A percentile compares a stretch with the other conserved stretches of the same genome.
Evolutionary conservation across 805 yeast species (phyloP).

Genomic region (Lachancea quebecensis): DNA sequence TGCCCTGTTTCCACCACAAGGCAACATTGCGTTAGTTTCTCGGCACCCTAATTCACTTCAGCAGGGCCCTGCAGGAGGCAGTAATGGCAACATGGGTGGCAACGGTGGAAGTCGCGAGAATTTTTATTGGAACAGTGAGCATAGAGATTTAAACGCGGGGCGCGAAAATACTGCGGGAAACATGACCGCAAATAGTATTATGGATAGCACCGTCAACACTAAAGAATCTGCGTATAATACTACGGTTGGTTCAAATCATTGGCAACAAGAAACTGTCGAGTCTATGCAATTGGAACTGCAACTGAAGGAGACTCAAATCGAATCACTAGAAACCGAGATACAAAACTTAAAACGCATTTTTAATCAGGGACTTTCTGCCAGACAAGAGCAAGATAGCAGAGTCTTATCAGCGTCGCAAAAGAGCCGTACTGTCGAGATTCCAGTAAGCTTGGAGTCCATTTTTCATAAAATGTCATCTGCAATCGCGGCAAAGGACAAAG

Average conservation of each 20-base stretch:
- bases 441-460: slow-evolving; percentile 39
- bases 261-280: slow-evolving; percentile 25
- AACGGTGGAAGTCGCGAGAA: not conserved
- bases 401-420: slow-evolving; percentile 6
- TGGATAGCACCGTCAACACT: slow-evolving; percentile 7
- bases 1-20: not conserved
- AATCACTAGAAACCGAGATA: slow-evolving; percentile 40
- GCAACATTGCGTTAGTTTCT: not conserved
- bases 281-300: slow-evolving; percentile 44
- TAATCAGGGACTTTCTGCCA: slow-evolving; percentile 34
- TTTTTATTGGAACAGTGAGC: slow-evolving; percentile 4
- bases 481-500: slow-evolving; percentile 41
- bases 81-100: not conserved
- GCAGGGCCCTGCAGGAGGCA: slow-evolving; percentile 2
- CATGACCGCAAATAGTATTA: slow-evolving; percentile 5
- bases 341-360: slow-evolving; percentile 29
- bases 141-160: slow-evolving; percentile 4
- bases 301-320: slow-evolving; percentile 47
- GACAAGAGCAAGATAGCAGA: slow-evolving; percentile 22
- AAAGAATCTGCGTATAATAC: slow-evolving; percentile 10
- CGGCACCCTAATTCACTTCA: not conserved
- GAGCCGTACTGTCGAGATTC: slow-evolving; percentile 31
- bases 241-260: slow-evolving; percentile 6
- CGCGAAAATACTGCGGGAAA: slow-evolving; percentile 5
- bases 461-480: slow-evolving; percentile 44